These are phyloP conservation scores for Entomortierella lignicola DNA, from an alignment of 192 early-diverging fungal genomes.

Conservation along the genomic window DNA sequence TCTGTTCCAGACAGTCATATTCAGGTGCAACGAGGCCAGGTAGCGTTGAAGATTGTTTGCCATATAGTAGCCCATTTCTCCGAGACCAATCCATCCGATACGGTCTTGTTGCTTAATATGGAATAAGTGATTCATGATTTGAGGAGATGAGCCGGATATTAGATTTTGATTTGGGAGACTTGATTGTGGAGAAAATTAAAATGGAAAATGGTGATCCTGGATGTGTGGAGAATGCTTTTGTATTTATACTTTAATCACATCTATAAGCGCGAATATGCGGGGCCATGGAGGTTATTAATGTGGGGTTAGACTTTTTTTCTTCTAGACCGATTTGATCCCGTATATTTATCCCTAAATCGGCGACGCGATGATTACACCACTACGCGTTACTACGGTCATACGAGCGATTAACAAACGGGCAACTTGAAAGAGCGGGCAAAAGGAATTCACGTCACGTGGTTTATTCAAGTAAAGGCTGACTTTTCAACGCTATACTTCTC, in stretches of 20 bases:
- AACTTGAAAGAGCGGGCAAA: background rate
- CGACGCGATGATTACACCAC: background rate
- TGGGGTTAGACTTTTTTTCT: too few species aligned
- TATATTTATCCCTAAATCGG: background rate
- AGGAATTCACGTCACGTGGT: background rate
- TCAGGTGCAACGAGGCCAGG: constrained; percentile 45
- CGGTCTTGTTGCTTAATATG: constrained; percentile 51
- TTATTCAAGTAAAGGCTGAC: background rate
- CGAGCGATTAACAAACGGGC: background rate
- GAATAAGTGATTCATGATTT: constrained; percentile 29
- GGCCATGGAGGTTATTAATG: background rate
- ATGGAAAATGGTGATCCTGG: too few species aligned
- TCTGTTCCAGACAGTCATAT: constrained; percentile 73
- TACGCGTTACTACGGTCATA: background rate
- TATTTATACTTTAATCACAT: background rate
- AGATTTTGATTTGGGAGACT: too few species aligned
- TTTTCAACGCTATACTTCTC: constrained; percentile 9
- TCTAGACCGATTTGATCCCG: background rate
- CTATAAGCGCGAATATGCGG: too few species aligned
- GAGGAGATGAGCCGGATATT: background rate
- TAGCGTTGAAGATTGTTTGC: constrained; percentile 69
- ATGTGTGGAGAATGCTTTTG: background rate
- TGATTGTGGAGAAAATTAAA: too few species aligned
- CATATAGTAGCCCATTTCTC: constrained; percentile 60
- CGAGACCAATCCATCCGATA: constrained; percentile 50